These are phyloP conservation scores for Proliferodiscus dingleyae DNA, from an alignment of 2,329 filamentous ascomycete genomes.

Conservation along the genomic window DNA sequence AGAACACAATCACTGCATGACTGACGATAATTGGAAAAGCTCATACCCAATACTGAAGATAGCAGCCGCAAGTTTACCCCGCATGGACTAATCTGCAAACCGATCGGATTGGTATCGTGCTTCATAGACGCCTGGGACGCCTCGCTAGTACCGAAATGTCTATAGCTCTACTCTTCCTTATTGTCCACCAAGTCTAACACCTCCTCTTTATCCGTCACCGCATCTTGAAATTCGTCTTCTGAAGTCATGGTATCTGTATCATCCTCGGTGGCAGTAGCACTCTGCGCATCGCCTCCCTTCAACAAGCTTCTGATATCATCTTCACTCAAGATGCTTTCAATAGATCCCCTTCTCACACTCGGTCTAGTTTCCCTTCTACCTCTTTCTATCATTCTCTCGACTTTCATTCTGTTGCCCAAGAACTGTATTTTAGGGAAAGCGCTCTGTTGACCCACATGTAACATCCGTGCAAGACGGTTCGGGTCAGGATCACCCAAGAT, in stretches of 20 bases:
- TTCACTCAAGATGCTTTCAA: constrained; percentile 57
- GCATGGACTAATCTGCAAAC: not conserved
- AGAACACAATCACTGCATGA: too few species aligned
- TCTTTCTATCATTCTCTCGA: constrained; percentile 67
- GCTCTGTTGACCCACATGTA: constrained; percentile 83
- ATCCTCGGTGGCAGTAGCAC: constrained; percentile 31
- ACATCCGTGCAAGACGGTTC: constrained; percentile 75
- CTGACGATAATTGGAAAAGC: too few species aligned
- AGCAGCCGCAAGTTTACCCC: not conserved
- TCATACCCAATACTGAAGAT: too few species aligned
- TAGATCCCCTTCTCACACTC: constrained; percentile 44
- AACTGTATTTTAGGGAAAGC: constrained; percentile 91
- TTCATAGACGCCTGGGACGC: not conserved
- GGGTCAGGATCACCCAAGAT: constrained; percentile 81
- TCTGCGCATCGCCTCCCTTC: constrained; percentile 25
- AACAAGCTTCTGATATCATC: constrained; percentile 52
- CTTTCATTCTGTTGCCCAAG: constrained; percentile 76
- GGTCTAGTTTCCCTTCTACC: constrained; percentile 51
- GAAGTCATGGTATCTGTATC: constrained; percentile 20
- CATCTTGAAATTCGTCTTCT: constrained; percentile 20
- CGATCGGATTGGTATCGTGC: not conserved
- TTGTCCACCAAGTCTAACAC: constrained; percentile 1
- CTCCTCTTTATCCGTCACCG: constrained; percentile 5
- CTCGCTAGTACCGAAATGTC: not conserved
- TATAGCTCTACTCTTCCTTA: not conserved